phyloP scores from a whole-genome alignment of 164 flowering plant species.

The Litsea cubeba region DNA sequence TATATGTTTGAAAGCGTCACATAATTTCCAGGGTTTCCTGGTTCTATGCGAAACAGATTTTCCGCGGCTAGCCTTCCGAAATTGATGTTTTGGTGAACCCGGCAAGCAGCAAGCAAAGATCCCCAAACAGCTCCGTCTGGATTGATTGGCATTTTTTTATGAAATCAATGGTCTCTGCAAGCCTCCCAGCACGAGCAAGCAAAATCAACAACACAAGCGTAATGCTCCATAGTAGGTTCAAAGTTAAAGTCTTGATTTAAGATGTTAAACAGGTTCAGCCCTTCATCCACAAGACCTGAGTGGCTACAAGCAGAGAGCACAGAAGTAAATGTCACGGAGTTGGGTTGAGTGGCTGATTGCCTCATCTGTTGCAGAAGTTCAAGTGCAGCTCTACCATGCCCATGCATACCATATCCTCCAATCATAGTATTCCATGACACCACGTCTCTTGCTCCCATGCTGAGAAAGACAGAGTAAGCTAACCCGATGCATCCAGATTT shows the following conservation, averaged over 20 bases:
- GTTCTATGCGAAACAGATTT: constrained; percentile 39
- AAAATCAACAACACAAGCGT: constrained; percentile 51
- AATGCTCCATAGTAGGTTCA: constrained; percentile 42
- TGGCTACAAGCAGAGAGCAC: constrained; percentile 57
- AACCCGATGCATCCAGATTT: constrained; percentile 37
- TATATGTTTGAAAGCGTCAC: constrained; percentile 47
- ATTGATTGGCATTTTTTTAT: constrained; percentile 29
- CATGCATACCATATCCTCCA: constrained; percentile 43
- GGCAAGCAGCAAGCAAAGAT: constrained; percentile 42
- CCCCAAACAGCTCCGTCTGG: constrained; percentile 53
- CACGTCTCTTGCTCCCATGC: constrained; percentile 33
- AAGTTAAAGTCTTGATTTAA: constrained; percentile 25
- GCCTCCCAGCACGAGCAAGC: constrained; percentile 40
- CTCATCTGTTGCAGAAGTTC: constrained; percentile 35
- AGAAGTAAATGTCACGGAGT: constrained; percentile 43
- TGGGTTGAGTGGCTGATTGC: constrained; percentile 29
- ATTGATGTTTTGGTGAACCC: constrained; percentile 29
- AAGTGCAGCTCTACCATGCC: constrained; percentile 41
- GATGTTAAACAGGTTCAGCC: constrained; percentile 37
- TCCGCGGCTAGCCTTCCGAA: constrained; percentile 46
- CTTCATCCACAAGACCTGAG: constrained; percentile 57
- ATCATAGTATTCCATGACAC: constrained; percentile 59
- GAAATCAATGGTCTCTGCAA: constrained; percentile 42
- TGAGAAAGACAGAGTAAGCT: constrained; percentile 33
- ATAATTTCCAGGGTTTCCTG: constrained; percentile 50